These are phyloP conservation scores for Vanrija pseudolonga DNA, from an alignment of 1,284 basidiomycete genomes.

Conservation along the genomic window DNA sequence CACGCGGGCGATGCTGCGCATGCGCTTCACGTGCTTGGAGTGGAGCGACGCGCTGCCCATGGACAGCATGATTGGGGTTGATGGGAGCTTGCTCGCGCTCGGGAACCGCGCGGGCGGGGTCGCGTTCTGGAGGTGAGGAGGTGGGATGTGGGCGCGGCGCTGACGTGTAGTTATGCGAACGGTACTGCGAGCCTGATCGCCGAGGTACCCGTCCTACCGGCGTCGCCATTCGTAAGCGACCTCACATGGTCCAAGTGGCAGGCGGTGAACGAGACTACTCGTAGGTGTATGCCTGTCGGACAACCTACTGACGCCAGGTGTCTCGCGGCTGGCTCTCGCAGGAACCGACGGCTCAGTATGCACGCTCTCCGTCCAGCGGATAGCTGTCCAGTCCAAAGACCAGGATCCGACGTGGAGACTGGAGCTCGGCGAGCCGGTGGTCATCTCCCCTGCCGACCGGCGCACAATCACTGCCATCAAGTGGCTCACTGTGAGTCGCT, in stretches of 20 bases:
- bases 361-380: slow-evolving; percentile 14
- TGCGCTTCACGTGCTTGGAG: slow-evolving; percentile 26
- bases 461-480: slow-evolving; percentile 25
- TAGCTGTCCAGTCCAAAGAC: background rate
- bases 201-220: background rate
- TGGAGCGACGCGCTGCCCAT: slow-evolving; percentile 30
- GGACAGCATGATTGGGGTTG: slow-evolving; percentile 17
- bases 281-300: slow-evolving; percentile 16
- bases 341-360: slow-evolving; percentile 25
- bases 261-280: slow-evolving; percentile 8
- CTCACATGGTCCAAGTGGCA: slow-evolving; percentile 33
- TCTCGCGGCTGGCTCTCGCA: slow-evolving; percentile 23
- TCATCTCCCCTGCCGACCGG: slow-evolving; percentile 15
- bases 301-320: slow-evolving; percentile 15
- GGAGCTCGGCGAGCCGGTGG: slow-evolving; percentile 3
- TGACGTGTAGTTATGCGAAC: background rate
- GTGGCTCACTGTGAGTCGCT: slow-evolving; percentile 31
- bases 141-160: background rate
- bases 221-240: slow-evolving; percentile 5
- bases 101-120: slow-evolving; percentile 30
- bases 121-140: slow-evolving; percentile 32
- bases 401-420: slow-evolving; percentile 5
- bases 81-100: slow-evolving; percentile 38
- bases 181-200: background rate
- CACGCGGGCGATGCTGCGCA: slow-evolving; percentile 19